Percentiles rank a stretch among this genome's conserved stretches.
Conservation (phyloP, 2,329 filamentous ascomycete species). For the Neonectria hederae region DNA sequence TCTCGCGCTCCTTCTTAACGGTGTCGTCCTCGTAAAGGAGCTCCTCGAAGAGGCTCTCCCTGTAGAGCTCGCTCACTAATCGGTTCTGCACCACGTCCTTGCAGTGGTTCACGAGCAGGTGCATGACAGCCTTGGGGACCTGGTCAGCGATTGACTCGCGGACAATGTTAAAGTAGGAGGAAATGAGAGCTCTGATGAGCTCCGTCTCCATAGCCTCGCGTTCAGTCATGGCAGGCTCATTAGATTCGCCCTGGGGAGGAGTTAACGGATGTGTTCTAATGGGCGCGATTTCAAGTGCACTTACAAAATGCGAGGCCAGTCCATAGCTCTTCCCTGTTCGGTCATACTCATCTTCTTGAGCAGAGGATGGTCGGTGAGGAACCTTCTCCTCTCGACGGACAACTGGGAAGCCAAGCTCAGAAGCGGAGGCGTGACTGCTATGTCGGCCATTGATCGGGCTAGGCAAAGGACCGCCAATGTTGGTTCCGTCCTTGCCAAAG, state of each 20-base stretch:
- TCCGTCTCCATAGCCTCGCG: constrained; percentile 98
- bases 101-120: constrained; percentile 96
- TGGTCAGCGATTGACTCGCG: constrained; percentile 98
- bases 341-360: constrained; percentile 56
- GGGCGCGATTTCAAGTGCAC: constrained; percentile 43
- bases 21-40: constrained; percentile 96
- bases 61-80: constrained; percentile 94
- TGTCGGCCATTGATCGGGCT: constrained; percentile 62
- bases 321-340: constrained; percentile 51
- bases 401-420: constrained; percentile 84
- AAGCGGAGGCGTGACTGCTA: constrained; percentile 76
- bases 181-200: constrained; percentile 94
- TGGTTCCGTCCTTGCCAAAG: constrained; percentile 89
- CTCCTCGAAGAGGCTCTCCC: constrained; percentile 89
- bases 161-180: constrained; percentile 99
- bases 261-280: constrained; percentile 32
- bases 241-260: constrained; percentile 61
- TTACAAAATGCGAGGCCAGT: constrained; percentile 67
- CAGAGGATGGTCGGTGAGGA: constrained; percentile 60
- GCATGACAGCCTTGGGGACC: constrained; percentile 99
- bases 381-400: constrained; percentile 76
- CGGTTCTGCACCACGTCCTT: constrained; percentile 98
- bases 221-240: constrained; percentile 90
- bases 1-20: constrained; percentile 97
- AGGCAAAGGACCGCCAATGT: constrained; percentile 50